Evolutionary conservation across 306 rosid species (phyloP), one percentile per base, ranked within the genome.

Genomic region (Cucurbita pepo): DNA sequence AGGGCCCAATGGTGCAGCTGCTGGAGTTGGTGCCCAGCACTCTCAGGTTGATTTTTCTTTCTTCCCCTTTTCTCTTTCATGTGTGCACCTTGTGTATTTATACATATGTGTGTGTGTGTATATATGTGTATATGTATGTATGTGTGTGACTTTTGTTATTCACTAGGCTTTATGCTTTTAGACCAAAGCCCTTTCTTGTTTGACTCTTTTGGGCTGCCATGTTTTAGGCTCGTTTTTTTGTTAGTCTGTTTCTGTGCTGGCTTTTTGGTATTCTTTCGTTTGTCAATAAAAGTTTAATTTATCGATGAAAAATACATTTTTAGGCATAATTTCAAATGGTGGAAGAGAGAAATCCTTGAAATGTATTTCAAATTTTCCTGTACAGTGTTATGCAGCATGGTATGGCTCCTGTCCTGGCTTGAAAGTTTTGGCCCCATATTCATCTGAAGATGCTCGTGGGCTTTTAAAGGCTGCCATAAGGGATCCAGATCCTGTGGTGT

Each of bases 21-120:
- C 99, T 73, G 99, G 99, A 57, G 99, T 95, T 81, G 99, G 97
- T 81, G 99, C 99, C 51, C 99, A 95, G 83, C 99, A 95, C 82
- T 95, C 99, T 85, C 99, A 91, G 10, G 97, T 94, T 89, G 54
- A 85, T 81, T 72, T 55, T 67, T 37, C 9, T 8, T 57, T 73
- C 77, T 74, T 82, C 25, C 62, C 18, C 18, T 25, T 25, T 74
- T 10, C 22, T 16, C 48, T 30, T 47, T 59, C 41, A 38, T 34
- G 11, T 15, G 44, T 34, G 60, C 74, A 2, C 21, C 44, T 61
- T 62, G 22, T 38, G 1, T 40, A 1, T 11, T 41, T 36, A 65
- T 43, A 30, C 34, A 30, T 30, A 30, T 25, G 2, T 25, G 2
- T 30, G 34, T 30, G 34, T 30, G 34, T 30, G 3, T 30, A 30